Evolutionary conservation across 2,329 filamentous ascomycete species (phyloP).

Genomic region (Cercospora sojina): DNA sequence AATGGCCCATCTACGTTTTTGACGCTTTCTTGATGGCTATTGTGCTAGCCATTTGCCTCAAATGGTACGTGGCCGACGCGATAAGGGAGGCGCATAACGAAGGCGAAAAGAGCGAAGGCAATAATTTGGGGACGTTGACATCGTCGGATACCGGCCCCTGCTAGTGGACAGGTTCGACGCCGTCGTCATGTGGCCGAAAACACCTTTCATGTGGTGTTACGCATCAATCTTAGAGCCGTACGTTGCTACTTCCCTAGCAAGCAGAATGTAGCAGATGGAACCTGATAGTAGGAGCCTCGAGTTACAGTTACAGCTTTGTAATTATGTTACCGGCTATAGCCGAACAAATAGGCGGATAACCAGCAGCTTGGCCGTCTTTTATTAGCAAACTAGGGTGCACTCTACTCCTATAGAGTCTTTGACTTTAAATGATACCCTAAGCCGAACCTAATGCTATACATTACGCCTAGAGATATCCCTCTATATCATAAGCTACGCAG

Average conservation of each 20-base stretch:
- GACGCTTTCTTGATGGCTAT: slow-evolving; percentile 17
- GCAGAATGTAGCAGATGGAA: background rate
- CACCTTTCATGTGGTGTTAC: background rate
- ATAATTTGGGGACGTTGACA: background rate
- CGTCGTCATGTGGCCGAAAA: background rate
- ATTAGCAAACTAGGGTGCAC: too few species aligned
- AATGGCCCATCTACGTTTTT: slow-evolving; percentile 27
- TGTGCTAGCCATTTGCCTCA: background rate
- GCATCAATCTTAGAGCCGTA: background rate
- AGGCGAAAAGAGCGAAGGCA: background rate
- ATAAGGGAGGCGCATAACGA: background rate
- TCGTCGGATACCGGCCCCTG: background rate
- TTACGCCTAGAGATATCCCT: too few species aligned
- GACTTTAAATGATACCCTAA: too few species aligned
- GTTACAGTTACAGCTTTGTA: too few species aligned
- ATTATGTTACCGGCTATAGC: too few species aligned
- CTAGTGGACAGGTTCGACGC: background rate
- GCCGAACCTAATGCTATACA: too few species aligned
- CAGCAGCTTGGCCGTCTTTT: too few species aligned
- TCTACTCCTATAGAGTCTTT: too few species aligned
- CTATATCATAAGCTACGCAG: too few species aligned
- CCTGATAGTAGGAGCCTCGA: too few species aligned
- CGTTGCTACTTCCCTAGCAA: background rate
- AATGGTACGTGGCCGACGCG: background rate
- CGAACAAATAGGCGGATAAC: too few species aligned